Percentiles rank a stretch among this genome's conserved stretches.
phyloP scores from a whole-genome alignment of 164 flowering plant genomes.

The Magnolia officinalis region DNA sequence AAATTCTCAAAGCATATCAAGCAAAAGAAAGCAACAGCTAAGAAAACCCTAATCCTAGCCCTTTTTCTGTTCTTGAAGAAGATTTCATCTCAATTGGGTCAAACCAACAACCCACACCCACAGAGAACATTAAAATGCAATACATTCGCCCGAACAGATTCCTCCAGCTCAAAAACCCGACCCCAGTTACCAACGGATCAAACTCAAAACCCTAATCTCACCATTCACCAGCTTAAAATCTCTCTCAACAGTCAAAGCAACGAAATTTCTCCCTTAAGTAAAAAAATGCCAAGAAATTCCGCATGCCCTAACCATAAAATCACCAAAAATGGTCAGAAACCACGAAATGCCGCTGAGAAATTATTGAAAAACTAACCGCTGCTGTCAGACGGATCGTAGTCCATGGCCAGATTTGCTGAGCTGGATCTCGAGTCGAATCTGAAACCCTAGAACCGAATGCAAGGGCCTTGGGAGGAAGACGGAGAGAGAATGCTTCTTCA shows the following conservation, averaged over 20 bases:
- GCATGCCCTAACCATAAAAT: neutral
- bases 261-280: neutral
- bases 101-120: neutral
- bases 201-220: slow-evolving; percentile 15
- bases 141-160: neutral
- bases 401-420: slow-evolving; percentile 32
- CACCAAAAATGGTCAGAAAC: neutral
- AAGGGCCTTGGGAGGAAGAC: neutral
- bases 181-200: neutral
- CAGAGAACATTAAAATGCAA: neutral
- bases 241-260: neutral
- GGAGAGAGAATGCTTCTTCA: neutral
- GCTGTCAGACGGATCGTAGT: slow-evolving; percentile 48
- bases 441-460: slow-evolving; percentile 2
- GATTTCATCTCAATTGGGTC: neutral
- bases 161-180: neutral
- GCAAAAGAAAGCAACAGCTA: neutral
- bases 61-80: neutral
- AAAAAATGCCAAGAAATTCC: slow-evolving; percentile 7
- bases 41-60: neutral
- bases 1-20: neutral
- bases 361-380: slow-evolving; percentile 22
- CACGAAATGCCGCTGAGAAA: neutral
- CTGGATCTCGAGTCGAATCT: neutral
- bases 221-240: neutral